A percentile compares a stretch with the other conserved stretches of the same genome.
Evolutionary conservation across 2,329 filamentous ascomycete genomes (phyloP).

Genomic region (Exophiala aquamarina): DNA sequence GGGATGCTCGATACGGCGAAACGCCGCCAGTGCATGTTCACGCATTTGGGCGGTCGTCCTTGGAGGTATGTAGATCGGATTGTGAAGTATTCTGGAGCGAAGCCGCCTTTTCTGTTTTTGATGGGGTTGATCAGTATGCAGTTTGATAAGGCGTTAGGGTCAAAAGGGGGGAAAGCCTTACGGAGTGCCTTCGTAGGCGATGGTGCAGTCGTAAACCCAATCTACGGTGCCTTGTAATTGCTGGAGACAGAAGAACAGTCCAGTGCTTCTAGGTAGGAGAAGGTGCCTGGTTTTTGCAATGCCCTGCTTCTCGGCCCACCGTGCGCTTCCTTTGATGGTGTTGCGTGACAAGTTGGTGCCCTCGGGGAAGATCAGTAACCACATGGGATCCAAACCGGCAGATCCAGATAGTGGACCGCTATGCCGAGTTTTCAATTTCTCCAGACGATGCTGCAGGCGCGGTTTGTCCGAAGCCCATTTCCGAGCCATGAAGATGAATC

Average conservation of each 20-base stretch:
- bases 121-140: no score
- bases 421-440: constrained; percentile 52
- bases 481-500: constrained; percentile 65
- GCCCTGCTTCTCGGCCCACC: constrained; percentile 58
- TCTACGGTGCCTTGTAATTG: constrained; percentile 60
- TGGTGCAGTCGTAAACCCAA: constrained; percentile 75
- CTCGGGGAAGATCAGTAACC: constrained; percentile 66
- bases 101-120: constrained; percentile 66
- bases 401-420: constrained; percentile 49
- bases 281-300: constrained; percentile 59
- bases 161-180: no score
- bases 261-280: constrained; percentile 62
- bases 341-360: constrained; percentile 61
- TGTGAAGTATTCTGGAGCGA: constrained; percentile 88
- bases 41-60: constrained; percentile 85
- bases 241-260: constrained; percentile 61
- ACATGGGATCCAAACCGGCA: constrained; percentile 60
- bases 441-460: constrained; percentile 57
- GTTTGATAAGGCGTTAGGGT: no score
- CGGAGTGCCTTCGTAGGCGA: constrained; percentile 92
- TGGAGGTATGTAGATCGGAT: constrained; percentile 84
- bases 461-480: constrained; percentile 64
- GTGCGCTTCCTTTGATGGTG: constrained; percentile 56
- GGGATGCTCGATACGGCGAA: constrained; percentile 81
- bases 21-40: constrained; percentile 94